Percentiles rank a stretch among this genome's conserved stretches.
Conservation (phyloP, 1,139 yeast genomes). For the Suhomyces coccinellae region DNA sequence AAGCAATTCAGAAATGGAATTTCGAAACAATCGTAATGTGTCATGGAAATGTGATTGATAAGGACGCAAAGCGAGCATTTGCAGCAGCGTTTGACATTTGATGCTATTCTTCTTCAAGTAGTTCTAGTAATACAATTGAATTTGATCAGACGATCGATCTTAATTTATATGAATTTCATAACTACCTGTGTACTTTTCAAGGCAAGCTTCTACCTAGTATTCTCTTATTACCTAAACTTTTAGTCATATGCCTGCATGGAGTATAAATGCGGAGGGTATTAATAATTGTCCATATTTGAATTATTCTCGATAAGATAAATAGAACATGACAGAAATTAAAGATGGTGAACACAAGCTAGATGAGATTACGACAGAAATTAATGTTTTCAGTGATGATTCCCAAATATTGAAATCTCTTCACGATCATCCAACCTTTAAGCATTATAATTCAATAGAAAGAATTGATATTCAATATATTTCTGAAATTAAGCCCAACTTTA, state of each 20-base stretch:
- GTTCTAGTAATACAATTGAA: neutral
- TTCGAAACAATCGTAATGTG: conserved; percentile 25
- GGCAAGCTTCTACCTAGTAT: no score
- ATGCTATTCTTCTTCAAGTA: neutral
- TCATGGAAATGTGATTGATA: conserved; percentile 27
- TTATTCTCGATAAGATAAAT: no score
- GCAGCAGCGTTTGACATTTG: conserved; percentile 16
- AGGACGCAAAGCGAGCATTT: conserved; percentile 22
- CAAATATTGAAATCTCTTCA: neutral
- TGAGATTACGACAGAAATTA: neutral
- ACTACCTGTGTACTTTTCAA: no score
- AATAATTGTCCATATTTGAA: no score
- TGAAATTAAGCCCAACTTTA: conserved; percentile 34
- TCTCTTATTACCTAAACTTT: neutral
- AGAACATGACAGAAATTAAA: neutral
- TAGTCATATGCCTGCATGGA: neutral
- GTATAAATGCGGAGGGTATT: no score
- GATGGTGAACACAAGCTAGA: neutral
- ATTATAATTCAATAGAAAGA: conserved; percentile 4
- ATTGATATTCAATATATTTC: conserved; percentile 9
- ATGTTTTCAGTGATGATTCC: neutral
- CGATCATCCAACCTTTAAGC: conserved; percentile 7
- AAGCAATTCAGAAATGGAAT: conserved; percentile 24
- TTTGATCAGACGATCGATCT: neutral
- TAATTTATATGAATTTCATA: no score